phyloP scores from a whole-genome alignment of 202 grass and related monocot genomes.

The Sporobolus alterniflorus region DNA sequence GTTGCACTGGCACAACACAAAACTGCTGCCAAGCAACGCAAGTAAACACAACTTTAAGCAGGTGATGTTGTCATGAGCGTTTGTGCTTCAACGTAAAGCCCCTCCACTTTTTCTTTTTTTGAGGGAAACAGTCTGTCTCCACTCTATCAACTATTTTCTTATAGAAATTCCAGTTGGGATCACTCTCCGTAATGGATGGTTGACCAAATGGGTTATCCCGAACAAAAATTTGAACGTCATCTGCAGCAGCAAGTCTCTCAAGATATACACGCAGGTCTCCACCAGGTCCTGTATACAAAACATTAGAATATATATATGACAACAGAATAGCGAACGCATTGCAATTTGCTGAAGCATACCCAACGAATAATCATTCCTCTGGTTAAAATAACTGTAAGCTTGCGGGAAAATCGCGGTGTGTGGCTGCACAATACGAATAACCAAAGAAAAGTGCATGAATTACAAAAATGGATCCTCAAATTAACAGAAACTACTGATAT shows the following conservation, averaged over 20 bases:
- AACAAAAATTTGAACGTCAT: slow-evolving; percentile 75
- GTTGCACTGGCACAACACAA: slow-evolving; percentile 21
- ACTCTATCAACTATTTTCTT: slow-evolving; percentile 56
- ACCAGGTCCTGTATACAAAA: slow-evolving; percentile 52
- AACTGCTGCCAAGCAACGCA: slow-evolving; percentile 4
- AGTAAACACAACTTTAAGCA: neutral
- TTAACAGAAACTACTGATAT: slow-evolving; percentile 16
- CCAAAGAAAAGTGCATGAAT: slow-evolving; percentile 34
- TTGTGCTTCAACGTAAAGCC: neutral
- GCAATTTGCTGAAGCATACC: slow-evolving; percentile 50
- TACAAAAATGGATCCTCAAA: slow-evolving; percentile 20
- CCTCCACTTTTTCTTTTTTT: no score
- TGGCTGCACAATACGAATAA: slow-evolving; percentile 58
- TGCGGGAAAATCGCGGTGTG: slow-evolving; percentile 84
- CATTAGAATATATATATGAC: slow-evolving; percentile 18
- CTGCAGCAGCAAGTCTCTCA: slow-evolving; percentile 54
- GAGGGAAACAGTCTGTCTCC: slow-evolving; percentile 34
- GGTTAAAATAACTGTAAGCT: slow-evolving; percentile 57
- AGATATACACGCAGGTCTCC: slow-evolving; percentile 86
- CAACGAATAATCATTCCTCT: slow-evolving; percentile 63
- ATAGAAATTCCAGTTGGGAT: slow-evolving; percentile 80
- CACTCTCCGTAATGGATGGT: slow-evolving; percentile 51
- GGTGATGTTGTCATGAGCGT: neutral
- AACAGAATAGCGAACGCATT: slow-evolving; percentile 5
- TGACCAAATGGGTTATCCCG: slow-evolving; percentile 80